phyloP scores from a whole-genome alignment of 176 grass and related monocot genomes.

The Musa acuminata region DNA sequence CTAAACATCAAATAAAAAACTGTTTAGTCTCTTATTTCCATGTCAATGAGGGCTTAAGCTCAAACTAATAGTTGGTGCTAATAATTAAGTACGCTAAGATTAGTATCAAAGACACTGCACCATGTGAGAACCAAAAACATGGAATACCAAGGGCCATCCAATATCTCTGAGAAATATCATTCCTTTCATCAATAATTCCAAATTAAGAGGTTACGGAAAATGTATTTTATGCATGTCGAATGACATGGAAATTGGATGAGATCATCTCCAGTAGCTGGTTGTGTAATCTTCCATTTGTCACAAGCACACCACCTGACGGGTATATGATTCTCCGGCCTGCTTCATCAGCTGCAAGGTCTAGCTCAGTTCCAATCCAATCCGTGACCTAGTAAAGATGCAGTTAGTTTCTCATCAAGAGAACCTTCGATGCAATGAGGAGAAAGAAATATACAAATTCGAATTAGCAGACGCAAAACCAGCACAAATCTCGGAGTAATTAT shows the following conservation, averaged over 20 bases:
- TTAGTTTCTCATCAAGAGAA: not conserved
- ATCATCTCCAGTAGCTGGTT: slow-evolving; percentile 60
- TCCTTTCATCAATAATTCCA: not conserved
- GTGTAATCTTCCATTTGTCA: slow-evolving; percentile 62
- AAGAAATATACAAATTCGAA: not conserved
- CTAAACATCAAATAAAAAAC: no score
- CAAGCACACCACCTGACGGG: slow-evolving; percentile 64
- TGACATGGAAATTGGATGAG: slow-evolving; percentile 30
- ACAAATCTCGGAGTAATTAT: not conserved
- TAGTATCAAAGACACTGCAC: not conserved
- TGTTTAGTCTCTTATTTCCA: no score
- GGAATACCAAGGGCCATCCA: not conserved
- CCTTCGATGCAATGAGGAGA: not conserved
- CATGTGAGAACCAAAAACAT: no score
- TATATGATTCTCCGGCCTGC: slow-evolving; percentile 59
- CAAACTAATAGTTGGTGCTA: no score
- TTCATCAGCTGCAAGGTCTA: slow-evolving; percentile 73
- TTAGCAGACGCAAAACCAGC: not conserved
- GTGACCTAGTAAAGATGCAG: slow-evolving; percentile 36
- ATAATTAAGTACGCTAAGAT: no score
- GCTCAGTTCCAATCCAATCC: slow-evolving; percentile 65
- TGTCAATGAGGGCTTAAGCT: no score
- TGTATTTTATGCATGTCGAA: slow-evolving; percentile 1
- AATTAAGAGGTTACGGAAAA: not conserved
- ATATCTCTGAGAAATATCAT: not conserved